Base-by-base conservation (phyloP, 2,329 filamentous ascomycete species). In the Clonostachys byssicola region DNA sequence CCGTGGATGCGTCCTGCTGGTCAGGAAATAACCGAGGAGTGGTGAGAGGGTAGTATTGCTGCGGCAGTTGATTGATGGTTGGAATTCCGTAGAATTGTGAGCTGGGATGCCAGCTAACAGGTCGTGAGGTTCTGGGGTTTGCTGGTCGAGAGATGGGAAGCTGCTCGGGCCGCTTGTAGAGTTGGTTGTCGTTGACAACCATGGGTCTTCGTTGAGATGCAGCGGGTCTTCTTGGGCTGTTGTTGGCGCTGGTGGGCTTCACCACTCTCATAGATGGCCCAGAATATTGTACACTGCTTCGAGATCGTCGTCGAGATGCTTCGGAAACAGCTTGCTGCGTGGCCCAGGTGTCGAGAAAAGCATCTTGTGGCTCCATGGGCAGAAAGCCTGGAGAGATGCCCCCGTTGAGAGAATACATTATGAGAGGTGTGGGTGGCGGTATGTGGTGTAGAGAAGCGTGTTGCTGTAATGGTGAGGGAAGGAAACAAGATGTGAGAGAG, bases 21-120 rank as follows among this genome's bases (percentile, higher is more conserved):
- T 66, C 61, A 51, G 67, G 66, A 42, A 67, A 61, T 48, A 65
- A 61, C 23, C 9, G 23, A 40, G 51, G 59, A 35, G 64, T 58
- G 5, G 64, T 59, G 8, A 72, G 63, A 12, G 58, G 52, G 65
- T 59, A 35, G 62, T 65, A 49, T 48, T 64, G 62, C 17, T 68
- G 68, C 40, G 43, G 58, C 44, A 59, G 51, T 54, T 63, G 58
- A 45, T 70, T 65, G 23, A 10, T 30, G 43, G 65, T 62, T 49
- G 65, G 63, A 14, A 67, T 60, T 58, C 61, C 33, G 43, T 38
- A 46, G 33, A 71, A 63, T 49, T 79, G 73, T 10, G 84, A 79
- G 18, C 79, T 78, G 4, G 86, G 85, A 61, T 91, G 88, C 88
- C 88, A 91, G 71, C 86, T 90, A 42, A 88, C 71, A 6, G 87